Evolutionary conservation across 192 early-diverging fungal genomes (phyloP).

Genomic region (Rhizoclosmatium globosum): DNA sequence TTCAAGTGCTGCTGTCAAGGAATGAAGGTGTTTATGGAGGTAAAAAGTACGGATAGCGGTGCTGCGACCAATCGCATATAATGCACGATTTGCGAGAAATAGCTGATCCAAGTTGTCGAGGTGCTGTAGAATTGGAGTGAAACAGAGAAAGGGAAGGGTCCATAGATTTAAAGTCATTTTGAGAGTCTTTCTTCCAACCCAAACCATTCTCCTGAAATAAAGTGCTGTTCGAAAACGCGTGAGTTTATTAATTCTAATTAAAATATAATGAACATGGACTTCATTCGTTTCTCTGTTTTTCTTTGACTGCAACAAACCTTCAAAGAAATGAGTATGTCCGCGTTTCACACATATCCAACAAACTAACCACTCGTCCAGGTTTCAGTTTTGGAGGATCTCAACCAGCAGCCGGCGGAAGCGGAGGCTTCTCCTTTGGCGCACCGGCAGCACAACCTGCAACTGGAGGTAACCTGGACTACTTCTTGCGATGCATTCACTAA

Average conservation of each 20-base stretch:
- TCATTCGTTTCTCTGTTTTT: conserved; percentile 2
- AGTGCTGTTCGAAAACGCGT: background rate
- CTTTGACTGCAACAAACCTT: too few species aligned
- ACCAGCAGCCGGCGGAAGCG: background rate
- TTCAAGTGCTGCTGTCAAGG: background rate
- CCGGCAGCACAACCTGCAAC: background rate
- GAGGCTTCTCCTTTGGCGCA: conserved; percentile 24
- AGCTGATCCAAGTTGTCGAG: conserved; percentile 7
- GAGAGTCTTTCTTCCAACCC: background rate
- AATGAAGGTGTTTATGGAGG: conserved; percentile 6
- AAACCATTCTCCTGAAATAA: background rate
- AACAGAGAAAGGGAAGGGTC: conserved; percentile 2
- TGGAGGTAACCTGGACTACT: background rate
- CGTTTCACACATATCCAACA: too few species aligned
- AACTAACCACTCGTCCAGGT: conserved; percentile 7
- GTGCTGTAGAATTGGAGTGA: conserved; percentile 6
- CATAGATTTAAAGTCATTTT: background rate
- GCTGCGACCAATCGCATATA: background rate
- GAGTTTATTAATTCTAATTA: background rate
- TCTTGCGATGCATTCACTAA: background rate
- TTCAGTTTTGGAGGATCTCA: conserved; percentile 35
- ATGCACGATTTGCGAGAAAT: background rate
- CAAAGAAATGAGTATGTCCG: too few species aligned
- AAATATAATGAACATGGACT: background rate
- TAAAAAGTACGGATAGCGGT: background rate